Base-by-base conservation (phyloP, 306 rosid genomes). In the Acacia acuminata region DNA sequence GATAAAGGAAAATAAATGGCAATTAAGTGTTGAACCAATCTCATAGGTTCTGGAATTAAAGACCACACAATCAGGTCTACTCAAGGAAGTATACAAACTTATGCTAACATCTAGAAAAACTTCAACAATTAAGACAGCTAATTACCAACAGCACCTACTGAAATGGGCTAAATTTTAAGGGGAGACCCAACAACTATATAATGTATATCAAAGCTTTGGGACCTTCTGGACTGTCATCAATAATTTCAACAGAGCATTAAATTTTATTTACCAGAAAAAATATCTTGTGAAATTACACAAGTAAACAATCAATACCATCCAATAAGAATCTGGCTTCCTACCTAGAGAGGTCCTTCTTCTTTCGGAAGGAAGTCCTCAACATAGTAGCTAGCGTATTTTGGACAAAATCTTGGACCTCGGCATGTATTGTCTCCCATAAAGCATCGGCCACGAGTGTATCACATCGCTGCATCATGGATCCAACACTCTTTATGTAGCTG, bases 341-440 rank as follows among this genome's bases (percentile, higher is more conserved):
- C 99, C 99, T 96, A 80, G 97, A 92, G 69, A 96, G 94, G 63
- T 96, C 99, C 86, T 96, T 96, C 91, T 96, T 96, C 93, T 93
- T 96, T 77, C 99, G 92, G 80, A 96, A 96, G 79, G 98, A 92
- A 81, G 98, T 96, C 76, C 93, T 89, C 85, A 93, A 77, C 99
- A 96, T 96, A 64, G 94, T 85, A 76, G 98, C 98, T 83, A 96
- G 83, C 51, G 98, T 90, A 90, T 96, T 96, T 83, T 96, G 99
- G 60, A 96, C 99, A 90, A 96, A 96, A 89, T 96, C 99, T 82
- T 96, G 99, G 81, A 96, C 99, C 89, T 96, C 99, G 8, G 99
- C 90, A 86, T 96, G 99, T 85, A 96, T 88, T 75, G 99, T 93
- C 90, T 96, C 99, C 97, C 99, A 96, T 85, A 96, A 90, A 85